Evolutionary conservation across 768 basidiomycete genomes (phyloP).

Genomic region (Lentinus tigrinus): DNA sequence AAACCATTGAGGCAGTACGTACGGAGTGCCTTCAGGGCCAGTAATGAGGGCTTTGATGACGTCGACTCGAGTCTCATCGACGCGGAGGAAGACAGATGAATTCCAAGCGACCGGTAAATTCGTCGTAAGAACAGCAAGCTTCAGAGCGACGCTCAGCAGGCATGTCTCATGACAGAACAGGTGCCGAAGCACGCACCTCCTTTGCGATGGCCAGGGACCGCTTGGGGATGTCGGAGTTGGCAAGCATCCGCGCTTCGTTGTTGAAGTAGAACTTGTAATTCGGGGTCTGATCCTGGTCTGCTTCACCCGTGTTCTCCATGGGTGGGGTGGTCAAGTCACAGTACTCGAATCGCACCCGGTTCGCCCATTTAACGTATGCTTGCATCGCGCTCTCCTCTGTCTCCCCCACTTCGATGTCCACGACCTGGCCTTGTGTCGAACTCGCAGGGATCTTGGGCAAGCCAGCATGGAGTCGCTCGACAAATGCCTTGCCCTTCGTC

Average conservation of each 20-base stretch:
- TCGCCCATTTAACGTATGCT: slow-evolving; percentile 85
- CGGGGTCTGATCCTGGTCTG: slow-evolving; percentile 53
- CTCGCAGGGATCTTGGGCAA: slow-evolving; percentile 65
- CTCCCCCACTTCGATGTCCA: slow-evolving; percentile 47
- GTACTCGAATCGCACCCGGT: slow-evolving; percentile 81
- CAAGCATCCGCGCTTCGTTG: slow-evolving; percentile 80
- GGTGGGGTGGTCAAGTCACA: slow-evolving; percentile 72
- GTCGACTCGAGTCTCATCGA: slow-evolving; percentile 90
- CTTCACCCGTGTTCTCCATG: slow-evolving; percentile 20
- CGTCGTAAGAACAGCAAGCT: slow-evolving; percentile 92
- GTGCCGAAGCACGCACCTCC: slow-evolving; percentile 50
- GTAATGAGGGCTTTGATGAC: slow-evolving; percentile 91
- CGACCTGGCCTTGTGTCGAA: slow-evolving; percentile 22
- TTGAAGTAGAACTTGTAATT: slow-evolving; percentile 84
- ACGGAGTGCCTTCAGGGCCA: slow-evolving; percentile 94
- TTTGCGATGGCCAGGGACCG: slow-evolving; percentile 93
- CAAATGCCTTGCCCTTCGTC: slow-evolving; percentile 86
- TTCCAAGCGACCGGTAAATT: slow-evolving; percentile 95
- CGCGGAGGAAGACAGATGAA: slow-evolving; percentile 89
- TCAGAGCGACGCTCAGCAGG: background rate
- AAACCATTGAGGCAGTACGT: slow-evolving; percentile 31
- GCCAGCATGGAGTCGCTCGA: slow-evolving; percentile 71
- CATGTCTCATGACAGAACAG: slow-evolving; percentile 1
- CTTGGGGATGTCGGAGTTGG: slow-evolving; percentile 84
- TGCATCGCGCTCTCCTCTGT: slow-evolving; percentile 69